Conservation (phyloP, 2,329 filamentous ascomycete genomes). For the Botrytis medusae region DNA sequence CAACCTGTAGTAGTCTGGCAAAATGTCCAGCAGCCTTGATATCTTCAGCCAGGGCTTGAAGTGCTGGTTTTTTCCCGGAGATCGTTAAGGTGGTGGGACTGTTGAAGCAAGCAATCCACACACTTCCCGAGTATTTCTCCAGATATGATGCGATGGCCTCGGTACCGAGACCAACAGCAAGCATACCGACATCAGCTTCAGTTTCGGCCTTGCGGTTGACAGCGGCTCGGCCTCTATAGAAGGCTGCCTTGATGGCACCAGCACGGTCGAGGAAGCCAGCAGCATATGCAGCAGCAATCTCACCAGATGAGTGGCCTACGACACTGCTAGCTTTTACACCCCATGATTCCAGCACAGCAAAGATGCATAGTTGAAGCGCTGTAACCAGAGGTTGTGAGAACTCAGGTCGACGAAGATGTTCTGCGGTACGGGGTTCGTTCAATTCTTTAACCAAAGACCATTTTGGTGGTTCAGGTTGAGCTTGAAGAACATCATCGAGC, state of each 20-base stretch:
- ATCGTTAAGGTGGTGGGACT: slow-evolving; percentile 33
- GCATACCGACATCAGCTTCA: slow-evolving; percentile 21
- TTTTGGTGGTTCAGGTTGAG: slow-evolving; percentile 3
- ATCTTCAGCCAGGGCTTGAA: slow-evolving; percentile 25
- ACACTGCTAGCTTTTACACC: slow-evolving; percentile 43
- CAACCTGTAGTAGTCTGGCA: slow-evolving; percentile 31
- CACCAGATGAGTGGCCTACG: slow-evolving; percentile 48
- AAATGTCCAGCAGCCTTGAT: slow-evolving; percentile 24
- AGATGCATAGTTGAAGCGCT: slow-evolving; percentile 48
- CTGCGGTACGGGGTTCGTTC: not conserved
- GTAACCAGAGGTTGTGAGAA: slow-evolving; percentile 45
- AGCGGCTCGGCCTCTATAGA: slow-evolving; percentile 21
- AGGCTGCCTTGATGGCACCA: slow-evolving; percentile 25
- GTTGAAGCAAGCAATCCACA: slow-evolving; percentile 38
- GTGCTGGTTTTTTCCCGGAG: slow-evolving; percentile 25
- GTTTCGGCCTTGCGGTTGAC: not conserved
- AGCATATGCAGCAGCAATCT: slow-evolving; percentile 49
- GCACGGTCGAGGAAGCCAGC: slow-evolving; percentile 38
- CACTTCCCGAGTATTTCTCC: not conserved
- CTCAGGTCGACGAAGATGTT: slow-evolving; percentile 11
- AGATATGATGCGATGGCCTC: slow-evolving; percentile 23
- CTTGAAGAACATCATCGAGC: slow-evolving; percentile 13
- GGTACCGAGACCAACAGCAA: slow-evolving; percentile 26
- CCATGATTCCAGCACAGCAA: slow-evolving; percentile 46
- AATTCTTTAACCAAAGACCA: slow-evolving; percentile 12